Evolutionary conservation across 352 stramenopile species (phyloP), one percentile per base, ranked within the genome.

Genomic region (Plasmopara muralis): DNA sequence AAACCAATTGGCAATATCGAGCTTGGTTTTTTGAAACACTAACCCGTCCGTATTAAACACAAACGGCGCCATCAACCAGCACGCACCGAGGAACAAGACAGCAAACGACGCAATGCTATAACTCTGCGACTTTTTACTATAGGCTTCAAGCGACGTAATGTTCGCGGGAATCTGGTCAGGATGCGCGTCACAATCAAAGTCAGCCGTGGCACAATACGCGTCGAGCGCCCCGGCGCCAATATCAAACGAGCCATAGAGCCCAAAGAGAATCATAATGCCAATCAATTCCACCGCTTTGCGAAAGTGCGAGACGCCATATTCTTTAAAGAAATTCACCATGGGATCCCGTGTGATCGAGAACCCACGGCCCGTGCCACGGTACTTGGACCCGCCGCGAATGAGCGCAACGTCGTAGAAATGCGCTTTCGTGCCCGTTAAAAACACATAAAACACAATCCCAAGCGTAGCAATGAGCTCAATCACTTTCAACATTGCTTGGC

Each of bases 1-100:
- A 29, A 87, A 87, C 84, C 84, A 95, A 42, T 93, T 80, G 2
- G 58, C 49, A 16, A 93, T 77, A 47, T 95, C 84, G 2, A 93
- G 64, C 46, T 83, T 88, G 9, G 83, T 86, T 55, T 92, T 92
- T 34, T 87, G 73, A 14, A 87, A 68, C 43, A 91, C 84, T 9
- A 95, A 53, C n/a, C 82, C 82, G 38, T 93, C 83, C n/a, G 84
- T 93, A 60, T 95, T 95, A 64, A 92, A 95, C 6, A 94, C 58
- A 47, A 93, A 94, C 0, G 84, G 84, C 14, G 81, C 81, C 42
- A 92, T 63, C 35, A 94, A 60, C 84, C 84, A 94, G 39, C 82
- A 91, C 6, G 81, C 75, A 28, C 77, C 82, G 2, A 95, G 70
- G 35, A 95, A 71, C 40, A 88, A 60, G 47, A 95, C 82, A 9